Conservation (phyloP, 2,329 filamentous ascomycete genomes). For the Pseudocercospora fijiensis region DNA sequence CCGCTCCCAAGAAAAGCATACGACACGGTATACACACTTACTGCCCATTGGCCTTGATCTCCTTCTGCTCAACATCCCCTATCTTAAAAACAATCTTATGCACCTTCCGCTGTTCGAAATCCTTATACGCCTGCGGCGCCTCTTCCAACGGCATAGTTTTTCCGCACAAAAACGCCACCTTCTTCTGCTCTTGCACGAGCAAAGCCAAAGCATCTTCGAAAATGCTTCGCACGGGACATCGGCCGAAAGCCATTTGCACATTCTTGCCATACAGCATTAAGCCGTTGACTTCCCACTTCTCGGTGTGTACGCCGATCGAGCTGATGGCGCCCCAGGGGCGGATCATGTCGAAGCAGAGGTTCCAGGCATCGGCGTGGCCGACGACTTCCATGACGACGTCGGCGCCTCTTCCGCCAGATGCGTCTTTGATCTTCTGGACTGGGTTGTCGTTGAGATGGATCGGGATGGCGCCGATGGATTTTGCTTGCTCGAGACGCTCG, state of each 20-base stretch:
- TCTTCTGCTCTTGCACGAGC: slow-evolving; percentile 50
- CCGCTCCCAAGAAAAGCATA: background rate
- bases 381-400: slow-evolving; percentile 70
- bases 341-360: slow-evolving; percentile 51
- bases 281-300: slow-evolving; percentile 49
- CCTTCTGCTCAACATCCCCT: slow-evolving; percentile 22
- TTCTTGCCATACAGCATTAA: slow-evolving; percentile 54
- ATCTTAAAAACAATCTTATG: slow-evolving; percentile 55
- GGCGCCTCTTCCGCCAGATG: slow-evolving; percentile 76
- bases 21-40: background rate
- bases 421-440: slow-evolving; percentile 68
- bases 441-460: slow-evolving; percentile 63
- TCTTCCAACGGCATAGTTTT: slow-evolving; percentile 53
- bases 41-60: slow-evolving; percentile 20
- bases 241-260: slow-evolving; percentile 50
- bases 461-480: slow-evolving; percentile 73
- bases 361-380: slow-evolving; percentile 49
- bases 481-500: slow-evolving; percentile 70
- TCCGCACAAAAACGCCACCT: slow-evolving; percentile 54
- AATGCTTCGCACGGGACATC: slow-evolving; percentile 52
- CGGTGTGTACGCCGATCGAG: slow-evolving; percentile 50
- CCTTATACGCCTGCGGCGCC: slow-evolving; percentile 53
- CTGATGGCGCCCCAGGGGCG: slow-evolving; percentile 52
- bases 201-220: slow-evolving; percentile 50
- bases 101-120: slow-evolving; percentile 55